Evolutionary conservation across 2,329 filamentous ascomycete genomes (phyloP), one percentile per base, ranked within the genome.

Genomic region (Fusarium protoensiforme): DNA sequence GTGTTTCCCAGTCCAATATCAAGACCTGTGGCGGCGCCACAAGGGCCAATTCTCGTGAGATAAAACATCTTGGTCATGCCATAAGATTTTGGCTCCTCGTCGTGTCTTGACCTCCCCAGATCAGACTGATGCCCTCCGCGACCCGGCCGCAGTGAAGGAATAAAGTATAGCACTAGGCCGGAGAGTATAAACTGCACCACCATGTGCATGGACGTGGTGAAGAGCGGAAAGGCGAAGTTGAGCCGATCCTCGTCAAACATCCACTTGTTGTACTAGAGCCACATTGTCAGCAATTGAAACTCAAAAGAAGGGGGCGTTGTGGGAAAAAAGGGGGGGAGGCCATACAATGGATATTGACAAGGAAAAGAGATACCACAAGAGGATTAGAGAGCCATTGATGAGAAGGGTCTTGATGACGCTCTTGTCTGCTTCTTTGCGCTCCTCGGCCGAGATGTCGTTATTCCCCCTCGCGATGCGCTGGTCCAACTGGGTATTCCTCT

Each of bases 1-100:
- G 94, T 98, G 80, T 99, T 99, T 72, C 96, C 96, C 67, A 99
- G 85, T 16, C 96, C 96, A 82, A 99, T 98, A 81, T 99, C 96
- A 68, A 99, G 88, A 14, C 96, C 96, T 1, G 96, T 99, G 7
- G 96, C 95, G 48, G 92, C 91, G 75, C 96, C 96, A 80, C 96
- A 98, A 2, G 96, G 96, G 3, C 94, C 93, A 74, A 99, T 94
- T 71, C 96, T 91, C 13, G 94, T 97, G 36, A 98, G 84, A 82
- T 98, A 99, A 85, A 98, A 98, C 84, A 92, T 88, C 79, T 92
- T 93, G 68, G 94, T 94, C 92, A 98, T 96, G 60, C 94, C 83
- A n/a, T 89, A 68, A 29, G 83, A 81, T 41, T 86, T 81, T 80
- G 91, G 83, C 85, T 92, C 84, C 64, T 85, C 65, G 78, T 89